phyloP scores from a whole-genome alignment of 257 asterid genomes.

The Solanum rostratum region DNA sequence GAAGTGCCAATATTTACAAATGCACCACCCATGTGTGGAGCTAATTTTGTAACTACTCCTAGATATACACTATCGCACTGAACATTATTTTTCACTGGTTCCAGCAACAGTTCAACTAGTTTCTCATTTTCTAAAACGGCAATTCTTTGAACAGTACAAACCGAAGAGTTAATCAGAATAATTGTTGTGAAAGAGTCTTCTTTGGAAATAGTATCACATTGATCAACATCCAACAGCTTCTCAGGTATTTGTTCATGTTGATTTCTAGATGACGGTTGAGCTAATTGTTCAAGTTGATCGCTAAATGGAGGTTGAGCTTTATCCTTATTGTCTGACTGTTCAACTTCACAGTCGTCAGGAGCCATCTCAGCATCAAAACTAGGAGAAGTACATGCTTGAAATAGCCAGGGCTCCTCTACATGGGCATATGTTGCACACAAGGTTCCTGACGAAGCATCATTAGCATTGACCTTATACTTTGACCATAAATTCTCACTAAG shows the following conservation, averaged over 20 bases:
- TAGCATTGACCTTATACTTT: conserved; percentile 14
- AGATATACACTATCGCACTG: conserved; percentile 85
- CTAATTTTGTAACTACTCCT: conserved; percentile 78
- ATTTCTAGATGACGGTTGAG: conserved; percentile 18
- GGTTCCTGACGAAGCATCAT: conserved; percentile 12
- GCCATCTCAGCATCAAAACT: conserved; percentile 12
- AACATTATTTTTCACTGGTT: conserved; percentile 87
- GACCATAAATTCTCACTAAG: conserved; percentile 9
- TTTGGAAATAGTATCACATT: conserved; percentile 12
- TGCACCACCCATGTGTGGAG: conserved; percentile 95
- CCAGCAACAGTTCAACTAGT: conserved; percentile 83
- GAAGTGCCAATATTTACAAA: conserved; percentile 91
- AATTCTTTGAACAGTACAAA: conserved; percentile 94
- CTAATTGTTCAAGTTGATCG: conserved; percentile 21
- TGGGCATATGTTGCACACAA: conserved; percentile 15
- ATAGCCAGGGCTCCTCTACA: conserved; percentile 95
- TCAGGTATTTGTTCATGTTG: conserved; percentile 25
- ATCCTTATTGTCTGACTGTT: conserved; percentile 15
- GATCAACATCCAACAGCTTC: conserved; percentile 42
- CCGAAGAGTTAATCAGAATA: conserved; percentile 84
- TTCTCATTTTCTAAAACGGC: conserved; percentile 78
- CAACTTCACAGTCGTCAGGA: conserved; percentile 11
- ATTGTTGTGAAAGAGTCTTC: conserved; percentile 50
- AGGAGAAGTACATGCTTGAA: conserved; percentile 20
- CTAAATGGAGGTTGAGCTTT: conserved; percentile 15